Evolutionary conservation across 2,329 filamentous ascomycete genomes (phyloP).

Genomic region (Neobulgaria alba): DNA sequence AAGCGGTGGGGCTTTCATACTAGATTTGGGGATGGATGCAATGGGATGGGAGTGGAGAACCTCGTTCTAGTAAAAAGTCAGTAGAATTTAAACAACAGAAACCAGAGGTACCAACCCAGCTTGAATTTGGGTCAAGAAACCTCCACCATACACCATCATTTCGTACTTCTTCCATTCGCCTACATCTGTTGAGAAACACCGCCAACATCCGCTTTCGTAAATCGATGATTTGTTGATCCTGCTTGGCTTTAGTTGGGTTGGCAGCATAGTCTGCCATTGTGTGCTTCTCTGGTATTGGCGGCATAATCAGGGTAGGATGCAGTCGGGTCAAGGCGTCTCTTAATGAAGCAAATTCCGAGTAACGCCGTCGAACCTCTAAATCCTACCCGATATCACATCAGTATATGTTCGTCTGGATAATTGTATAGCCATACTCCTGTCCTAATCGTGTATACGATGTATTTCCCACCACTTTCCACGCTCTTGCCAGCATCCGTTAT

Average conservation of each 20-base stretch:
- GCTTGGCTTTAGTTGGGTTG: slow-evolving; percentile 95
- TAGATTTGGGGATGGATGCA: slow-evolving; percentile 84
- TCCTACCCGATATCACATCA: slow-evolving; percentile 48
- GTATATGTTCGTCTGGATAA: too few species aligned
- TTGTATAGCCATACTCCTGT: slow-evolving; percentile 62
- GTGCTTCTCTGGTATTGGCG: slow-evolving; percentile 97
- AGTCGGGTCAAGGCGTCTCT: slow-evolving; percentile 81
- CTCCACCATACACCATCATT: slow-evolving; percentile 97
- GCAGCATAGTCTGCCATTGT: slow-evolving; percentile 98
- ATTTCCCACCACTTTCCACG: slow-evolving; percentile 80
- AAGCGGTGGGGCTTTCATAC: slow-evolving; percentile 89
- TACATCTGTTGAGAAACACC: slow-evolving; percentile 89
- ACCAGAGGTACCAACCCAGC: slow-evolving; percentile 62
- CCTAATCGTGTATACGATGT: slow-evolving; percentile 94
- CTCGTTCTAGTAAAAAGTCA: slow-evolving; percentile 60
- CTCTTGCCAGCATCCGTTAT: slow-evolving; percentile 97
- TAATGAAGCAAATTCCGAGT: slow-evolving; percentile 92
- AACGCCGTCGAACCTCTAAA: slow-evolving; percentile 86
- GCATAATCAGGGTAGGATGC: slow-evolving; percentile 91
- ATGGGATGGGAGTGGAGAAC: slow-evolving; percentile 90
- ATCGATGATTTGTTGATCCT: slow-evolving; percentile 95
- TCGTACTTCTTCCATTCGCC: slow-evolving; percentile 83
- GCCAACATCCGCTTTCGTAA: slow-evolving; percentile 92
- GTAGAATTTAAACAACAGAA: slow-evolving; percentile 2
- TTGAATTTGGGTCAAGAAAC: slow-evolving; percentile 94